A percentile compares a stretch with the other conserved stretches of the same genome.
Conservation (phyloP, 495 filamentous ascomycete species). For the Saxophila tyrrhenica region DNA sequence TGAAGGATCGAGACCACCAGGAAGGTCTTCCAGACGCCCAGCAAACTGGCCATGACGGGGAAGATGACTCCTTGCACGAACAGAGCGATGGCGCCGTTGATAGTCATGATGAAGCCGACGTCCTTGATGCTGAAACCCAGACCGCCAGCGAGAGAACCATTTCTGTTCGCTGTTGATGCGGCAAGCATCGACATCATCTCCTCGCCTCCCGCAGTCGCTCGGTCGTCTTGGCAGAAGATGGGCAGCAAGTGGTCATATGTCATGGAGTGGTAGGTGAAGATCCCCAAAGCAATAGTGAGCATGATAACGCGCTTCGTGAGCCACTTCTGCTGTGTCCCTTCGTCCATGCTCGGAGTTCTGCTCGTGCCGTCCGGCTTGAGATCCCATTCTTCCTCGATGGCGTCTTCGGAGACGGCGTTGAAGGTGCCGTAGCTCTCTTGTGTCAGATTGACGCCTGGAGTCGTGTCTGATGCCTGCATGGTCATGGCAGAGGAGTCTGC, state of each 20-base stretch:
- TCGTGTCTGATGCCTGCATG: constrained; percentile 56
- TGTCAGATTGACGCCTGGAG: constrained; percentile 57
- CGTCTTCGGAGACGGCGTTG: constrained; percentile 39
- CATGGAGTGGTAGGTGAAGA: constrained; percentile 84
- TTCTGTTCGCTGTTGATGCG: constrained; percentile 23
- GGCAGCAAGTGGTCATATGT: constrained; percentile 75
- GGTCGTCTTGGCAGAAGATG: constrained; percentile 70
- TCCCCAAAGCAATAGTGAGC: constrained; percentile 59
- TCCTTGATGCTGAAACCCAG: constrained; percentile 60
- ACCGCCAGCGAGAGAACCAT: constrained; percentile 57
- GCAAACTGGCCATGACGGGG: constrained; percentile 52
- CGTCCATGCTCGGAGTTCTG: constrained; percentile 26
- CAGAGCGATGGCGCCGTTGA: constrained; percentile 69
- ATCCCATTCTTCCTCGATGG: constrained; percentile 39
- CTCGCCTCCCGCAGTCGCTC: constrained; percentile 12
- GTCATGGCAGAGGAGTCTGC: constrained; percentile 39
- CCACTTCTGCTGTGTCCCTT: constrained; percentile 33
- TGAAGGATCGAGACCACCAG: constrained; percentile 62
- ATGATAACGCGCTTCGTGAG: constrained; percentile 57
- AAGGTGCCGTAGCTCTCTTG: constrained; percentile 71
- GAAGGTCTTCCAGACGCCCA: constrained; percentile 68
- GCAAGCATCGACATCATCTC: constrained; percentile 16
- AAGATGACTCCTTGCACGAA: constrained; percentile 69
- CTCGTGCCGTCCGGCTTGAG: constrained; percentile 36
- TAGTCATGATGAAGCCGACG: constrained; percentile 67